Conservation (phyloP, 805 yeast species). For the Teunomyces cretensis region DNA sequence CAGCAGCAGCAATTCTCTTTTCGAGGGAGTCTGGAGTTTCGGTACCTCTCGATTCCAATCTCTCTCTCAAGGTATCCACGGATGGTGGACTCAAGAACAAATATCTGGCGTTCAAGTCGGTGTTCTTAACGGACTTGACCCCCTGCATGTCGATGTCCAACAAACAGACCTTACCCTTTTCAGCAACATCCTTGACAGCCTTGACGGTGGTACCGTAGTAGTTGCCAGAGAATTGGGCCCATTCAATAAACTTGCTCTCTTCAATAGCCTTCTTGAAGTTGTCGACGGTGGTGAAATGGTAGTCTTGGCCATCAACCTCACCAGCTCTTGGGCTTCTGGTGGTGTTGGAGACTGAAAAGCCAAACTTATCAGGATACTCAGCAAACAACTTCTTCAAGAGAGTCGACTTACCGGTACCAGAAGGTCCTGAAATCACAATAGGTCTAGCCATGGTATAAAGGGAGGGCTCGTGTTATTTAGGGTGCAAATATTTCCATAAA, state of each 20-base stretch:
- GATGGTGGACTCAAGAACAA: constrained; percentile 93
- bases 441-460: constrained; percentile 54
- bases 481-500: not conserved
- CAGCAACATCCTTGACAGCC: constrained; percentile 74
- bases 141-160: constrained; percentile 99
- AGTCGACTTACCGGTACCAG: constrained; percentile 96
- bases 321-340: constrained; percentile 92
- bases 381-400: constrained; percentile 83
- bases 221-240: constrained; percentile 98
- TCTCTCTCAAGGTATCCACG: constrained; percentile 66
- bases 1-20: constrained; percentile 84
- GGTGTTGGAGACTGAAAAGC: constrained; percentile 91
- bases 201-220: constrained; percentile 92
- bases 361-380: constrained; percentile 87
- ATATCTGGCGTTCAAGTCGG: constrained; percentile 80
- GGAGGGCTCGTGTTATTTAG: not conserved
- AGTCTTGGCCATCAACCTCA: constrained; percentile 85
- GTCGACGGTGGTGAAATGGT: constrained; percentile 81
- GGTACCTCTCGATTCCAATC: constrained; percentile 90
- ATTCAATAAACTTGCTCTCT: constrained; percentile 80
- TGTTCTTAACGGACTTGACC: constrained; percentile 83
- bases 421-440: constrained; percentile 94
- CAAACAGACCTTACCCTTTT: constrained; percentile 73
- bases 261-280: constrained; percentile 75
- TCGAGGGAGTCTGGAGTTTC: constrained; percentile 83